Conservation (phyloP, 148 eudicot genomes). For the Spergularia bocconei region DNA sequence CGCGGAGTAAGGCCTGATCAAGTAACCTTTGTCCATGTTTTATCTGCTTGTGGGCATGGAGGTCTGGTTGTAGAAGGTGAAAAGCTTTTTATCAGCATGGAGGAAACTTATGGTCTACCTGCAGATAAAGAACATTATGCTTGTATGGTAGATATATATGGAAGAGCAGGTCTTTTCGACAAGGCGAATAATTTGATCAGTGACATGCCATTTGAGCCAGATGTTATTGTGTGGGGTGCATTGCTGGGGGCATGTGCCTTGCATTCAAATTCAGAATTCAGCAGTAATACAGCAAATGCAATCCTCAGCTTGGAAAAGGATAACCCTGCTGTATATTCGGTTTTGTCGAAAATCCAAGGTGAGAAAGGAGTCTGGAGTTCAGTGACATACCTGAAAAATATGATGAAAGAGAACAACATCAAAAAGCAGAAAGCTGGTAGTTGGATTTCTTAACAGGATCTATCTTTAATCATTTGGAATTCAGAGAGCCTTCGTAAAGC, state of each 20-base stretch:
- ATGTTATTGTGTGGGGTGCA: slow-evolving; percentile 78
- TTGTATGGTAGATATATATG: slow-evolving; percentile 79
- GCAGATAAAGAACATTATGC: slow-evolving; percentile 64
- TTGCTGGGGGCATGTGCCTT: slow-evolving; percentile 65
- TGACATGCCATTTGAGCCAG: slow-evolving; percentile 64
- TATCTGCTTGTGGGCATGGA: slow-evolving; percentile 69
- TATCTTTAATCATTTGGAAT: no score
- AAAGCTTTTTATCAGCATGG: slow-evolving; percentile 44
- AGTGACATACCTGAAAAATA: slow-evolving; percentile 34
- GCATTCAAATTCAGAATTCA: slow-evolving; percentile 50
- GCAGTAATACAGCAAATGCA: slow-evolving; percentile 48
- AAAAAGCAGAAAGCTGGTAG: slow-evolving; percentile 66
- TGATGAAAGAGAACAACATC: slow-evolving; percentile 35
- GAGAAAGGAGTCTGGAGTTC: slow-evolving; percentile 50
- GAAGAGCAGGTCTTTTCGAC: slow-evolving; percentile 59
- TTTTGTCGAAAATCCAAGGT: slow-evolving; percentile 56
- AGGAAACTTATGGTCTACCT: slow-evolving; percentile 32
- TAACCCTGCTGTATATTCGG: slow-evolving; percentile 52
- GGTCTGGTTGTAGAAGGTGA: slow-evolving; percentile 68
- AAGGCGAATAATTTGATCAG: slow-evolving; percentile 54
- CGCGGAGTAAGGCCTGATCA: slow-evolving; percentile 46
- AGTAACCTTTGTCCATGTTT: slow-evolving; percentile 55
- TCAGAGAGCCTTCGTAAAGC: no score
- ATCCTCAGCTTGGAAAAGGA: slow-evolving; percentile 42
- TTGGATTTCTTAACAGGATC: slow-evolving; percentile 35